Evolutionary conservation across 208 protist species (phyloP).

Genomic region (Plasmodiophora brassicae): DNA sequence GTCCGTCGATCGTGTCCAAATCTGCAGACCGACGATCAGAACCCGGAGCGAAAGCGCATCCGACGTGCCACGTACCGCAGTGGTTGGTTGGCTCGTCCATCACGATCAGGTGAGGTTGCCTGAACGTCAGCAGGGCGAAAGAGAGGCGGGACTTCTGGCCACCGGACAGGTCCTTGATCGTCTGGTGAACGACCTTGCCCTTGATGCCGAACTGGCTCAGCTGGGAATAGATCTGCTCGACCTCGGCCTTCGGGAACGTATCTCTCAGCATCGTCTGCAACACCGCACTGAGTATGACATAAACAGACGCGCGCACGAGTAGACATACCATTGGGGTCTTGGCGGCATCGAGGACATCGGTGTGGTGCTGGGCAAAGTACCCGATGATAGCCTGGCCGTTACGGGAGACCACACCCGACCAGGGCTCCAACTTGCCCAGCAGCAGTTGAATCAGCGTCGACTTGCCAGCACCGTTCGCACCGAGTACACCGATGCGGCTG

Average conservation of each 20-base stretch:
- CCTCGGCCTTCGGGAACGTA: not conserved
- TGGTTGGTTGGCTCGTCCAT: constrained; percentile 49
- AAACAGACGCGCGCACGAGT: constrained; percentile 1
- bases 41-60: not conserved
- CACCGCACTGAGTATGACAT: not conserved
- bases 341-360: constrained; percentile 46
- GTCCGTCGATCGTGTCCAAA: constrained; percentile 45
- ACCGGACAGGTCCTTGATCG: constrained; percentile 44
- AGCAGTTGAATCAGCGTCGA: constrained; percentile 44
- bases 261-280: not conserved
- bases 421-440: constrained; percentile 7
- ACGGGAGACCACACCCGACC: not conserved
- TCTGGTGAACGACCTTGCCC: constrained; percentile 25
- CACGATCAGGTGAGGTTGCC: constrained; percentile 27
- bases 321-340: constrained; percentile 39
- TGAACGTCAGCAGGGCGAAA: constrained; percentile 31
- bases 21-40: constrained; percentile 8
- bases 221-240: not conserved
- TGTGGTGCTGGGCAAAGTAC: constrained; percentile 51
- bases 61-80: not conserved
- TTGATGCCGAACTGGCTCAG: constrained; percentile 39
- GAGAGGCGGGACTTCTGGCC: constrained; percentile 50
- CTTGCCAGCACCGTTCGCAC: constrained; percentile 44
- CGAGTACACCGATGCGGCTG: constrained; percentile 12
- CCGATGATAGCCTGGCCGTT: constrained; percentile 36